Evolutionary conservation across 2,329 filamentous ascomycete genomes (phyloP).

Genomic region (Fusarium fracticaudum): DNA sequence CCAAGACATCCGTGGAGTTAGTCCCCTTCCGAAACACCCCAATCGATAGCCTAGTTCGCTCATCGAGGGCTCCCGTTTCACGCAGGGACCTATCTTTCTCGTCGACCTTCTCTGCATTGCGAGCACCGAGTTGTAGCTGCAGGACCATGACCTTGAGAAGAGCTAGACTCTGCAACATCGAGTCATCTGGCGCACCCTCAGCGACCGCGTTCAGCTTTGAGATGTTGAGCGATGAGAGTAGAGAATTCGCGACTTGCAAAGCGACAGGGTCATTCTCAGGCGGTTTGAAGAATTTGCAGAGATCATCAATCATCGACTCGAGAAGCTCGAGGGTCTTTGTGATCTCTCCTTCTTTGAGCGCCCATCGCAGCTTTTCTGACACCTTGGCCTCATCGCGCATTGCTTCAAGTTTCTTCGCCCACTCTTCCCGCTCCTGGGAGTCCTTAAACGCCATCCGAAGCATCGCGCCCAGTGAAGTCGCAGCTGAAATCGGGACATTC

Average conservation of each 20-base stretch:
- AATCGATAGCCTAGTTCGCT: fast-evolving
- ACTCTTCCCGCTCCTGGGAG: background rate
- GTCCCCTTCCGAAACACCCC: background rate
- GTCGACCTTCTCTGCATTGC: background rate
- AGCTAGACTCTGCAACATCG: background rate
- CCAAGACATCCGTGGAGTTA: background rate
- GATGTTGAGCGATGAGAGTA: background rate
- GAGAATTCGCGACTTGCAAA: background rate
- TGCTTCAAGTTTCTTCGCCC: background rate
- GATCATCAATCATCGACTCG: background rate
- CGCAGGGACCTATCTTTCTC: background rate
- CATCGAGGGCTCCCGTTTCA: background rate
- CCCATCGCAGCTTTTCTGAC: background rate
- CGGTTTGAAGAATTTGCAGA: background rate
- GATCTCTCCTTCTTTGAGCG: background rate
- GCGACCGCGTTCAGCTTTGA: background rate
- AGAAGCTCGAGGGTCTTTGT: background rate
- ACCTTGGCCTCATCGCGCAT: background rate
- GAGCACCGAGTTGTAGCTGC: background rate
- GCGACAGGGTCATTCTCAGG: background rate
- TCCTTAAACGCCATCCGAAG: background rate
- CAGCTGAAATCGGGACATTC: background rate
- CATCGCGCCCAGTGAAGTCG: background rate
- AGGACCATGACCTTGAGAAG: background rate
- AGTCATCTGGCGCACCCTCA: background rate